Percentiles rank a stretch among this genome's conserved stretches.
These are phyloP conservation scores for Pythium biforme DNA, from an alignment of 352 stramenopile genomes.

Conservation along the genomic window DNA sequence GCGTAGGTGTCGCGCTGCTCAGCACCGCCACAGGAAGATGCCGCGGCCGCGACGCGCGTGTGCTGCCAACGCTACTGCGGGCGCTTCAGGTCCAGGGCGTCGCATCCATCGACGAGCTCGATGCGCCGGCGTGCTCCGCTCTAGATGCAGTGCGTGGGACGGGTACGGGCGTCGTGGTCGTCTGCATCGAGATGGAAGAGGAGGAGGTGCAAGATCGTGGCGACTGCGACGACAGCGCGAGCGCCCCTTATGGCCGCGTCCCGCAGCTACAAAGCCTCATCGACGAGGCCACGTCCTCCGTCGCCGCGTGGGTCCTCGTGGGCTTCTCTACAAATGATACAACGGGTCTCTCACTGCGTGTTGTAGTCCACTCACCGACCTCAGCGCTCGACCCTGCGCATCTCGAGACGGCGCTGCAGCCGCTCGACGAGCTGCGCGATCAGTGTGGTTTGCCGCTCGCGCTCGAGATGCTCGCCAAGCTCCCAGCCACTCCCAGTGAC, in stretches of 20 bases:
- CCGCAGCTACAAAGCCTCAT: neutral
- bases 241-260: neutral
- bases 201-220: neutral
- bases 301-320: constrained; percentile 10
- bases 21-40: neutral
- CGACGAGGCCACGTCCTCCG: neutral
- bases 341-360: neutral
- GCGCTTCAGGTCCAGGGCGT: constrained; percentile 4
- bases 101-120: neutral
- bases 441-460: constrained; percentile 62
- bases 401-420: constrained; percentile 19
- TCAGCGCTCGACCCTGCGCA: neutral
- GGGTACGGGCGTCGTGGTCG: constrained; percentile 1
- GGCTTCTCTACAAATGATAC: neutral
- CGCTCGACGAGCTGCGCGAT: constrained; percentile 38
- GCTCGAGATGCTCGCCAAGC: constrained; percentile 42
- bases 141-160: neutral
- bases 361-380: neutral
- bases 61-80: constrained; percentile 3
- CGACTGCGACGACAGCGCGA: too few species aligned
- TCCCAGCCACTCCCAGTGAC: constrained; percentile 1
- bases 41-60: neutral
- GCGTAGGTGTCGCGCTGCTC: constrained; percentile 4
- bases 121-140: neutral
- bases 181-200: neutral